Evolutionary conservation across 441 rosid genomes (phyloP), one percentile per base, ranked within the genome.

Genomic region (Gossypium aridum): DNA sequence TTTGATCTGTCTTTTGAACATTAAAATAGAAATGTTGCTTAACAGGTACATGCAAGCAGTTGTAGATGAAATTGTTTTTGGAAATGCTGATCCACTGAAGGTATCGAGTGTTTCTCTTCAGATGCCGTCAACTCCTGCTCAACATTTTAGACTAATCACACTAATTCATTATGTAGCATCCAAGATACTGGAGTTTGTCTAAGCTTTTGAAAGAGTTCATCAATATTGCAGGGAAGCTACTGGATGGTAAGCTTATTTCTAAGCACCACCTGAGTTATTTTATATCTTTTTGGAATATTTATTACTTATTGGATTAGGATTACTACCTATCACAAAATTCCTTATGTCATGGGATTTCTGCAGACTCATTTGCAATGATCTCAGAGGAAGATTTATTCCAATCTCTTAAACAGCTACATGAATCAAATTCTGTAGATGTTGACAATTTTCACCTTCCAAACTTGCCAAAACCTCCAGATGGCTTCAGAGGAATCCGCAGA

Each of bases 21-120:
- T 75, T 79, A 26, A 74, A 68, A 72, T 51, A 53, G 64, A 71
- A 71, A 71, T 19, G 45, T 45, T 83, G 59, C 66, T 71, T 47
- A 61, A 64, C 80, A 95, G 99, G 89, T 95, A 92, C 88, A 95
- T 95, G 96, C 99, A 95, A 87, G 99, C 94, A 17, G 97, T 89
- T 81, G 97, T 86, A 57, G 99, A 95, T 81, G 97, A 95, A 85
- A 87, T 90, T 10, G 86, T 92, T 76, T 80, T 88, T 74, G 75
- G 84, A 83, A 92, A 86, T 86, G 87, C 80, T 71, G 82, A 91
- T 87, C 91, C 92, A 9, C 47, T 68, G 57, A 89, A 90, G 97
- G 99, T 95, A 87, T 53, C 63, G 34, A 3, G 26, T 65, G 78
- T 73, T 54, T 28, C 61, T 73, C 54, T 51, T 74, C 64, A 76